These are phyloP conservation scores for Pulveroboletus frians DNA, from an alignment of 768 basidiomycete genomes.

Conservation along the genomic window DNA sequence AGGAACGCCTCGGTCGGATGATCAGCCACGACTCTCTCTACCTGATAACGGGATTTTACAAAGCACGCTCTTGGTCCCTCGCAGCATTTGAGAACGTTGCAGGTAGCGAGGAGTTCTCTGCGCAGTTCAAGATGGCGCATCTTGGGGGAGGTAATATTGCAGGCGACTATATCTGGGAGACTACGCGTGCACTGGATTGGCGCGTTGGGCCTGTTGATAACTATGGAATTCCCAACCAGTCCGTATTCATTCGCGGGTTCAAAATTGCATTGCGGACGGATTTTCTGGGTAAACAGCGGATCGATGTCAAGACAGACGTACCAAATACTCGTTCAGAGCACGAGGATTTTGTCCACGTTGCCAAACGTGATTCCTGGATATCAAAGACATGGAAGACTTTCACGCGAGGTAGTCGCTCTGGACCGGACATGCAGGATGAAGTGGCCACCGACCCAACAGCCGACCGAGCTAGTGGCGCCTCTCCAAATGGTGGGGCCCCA, in stretches of 20 bases:
- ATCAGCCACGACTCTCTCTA: constrained; percentile 19
- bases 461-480: too few species aligned
- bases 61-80: constrained; percentile 24
- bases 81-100: constrained; percentile 11
- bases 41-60: constrained; percentile 18
- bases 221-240: constrained; percentile 15
- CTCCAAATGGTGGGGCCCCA: too few species aligned
- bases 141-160: not conserved
- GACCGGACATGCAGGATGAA: too few species aligned
- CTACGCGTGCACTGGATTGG: constrained; percentile 3
- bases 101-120: not conserved
- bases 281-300: not conserved
- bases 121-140: constrained; percentile 6
- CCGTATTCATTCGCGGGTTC: constrained; percentile 26
- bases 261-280: constrained; percentile 14
- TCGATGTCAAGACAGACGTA: not conserved
- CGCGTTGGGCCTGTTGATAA: constrained; percentile 6
- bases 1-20: constrained; percentile 5
- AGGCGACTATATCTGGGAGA: constrained; percentile 9
- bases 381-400: too few species aligned
- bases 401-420: too few species aligned
- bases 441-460: too few species aligned
- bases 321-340: not conserved
- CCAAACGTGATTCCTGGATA: too few species aligned
- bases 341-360: not conserved